Percentiles rank a stretch among this genome's conserved stretches.
Evolutionary conservation across 176 grass and related monocot species (phyloP).

Genomic region (Ampelocalamus luodianensis): DNA sequence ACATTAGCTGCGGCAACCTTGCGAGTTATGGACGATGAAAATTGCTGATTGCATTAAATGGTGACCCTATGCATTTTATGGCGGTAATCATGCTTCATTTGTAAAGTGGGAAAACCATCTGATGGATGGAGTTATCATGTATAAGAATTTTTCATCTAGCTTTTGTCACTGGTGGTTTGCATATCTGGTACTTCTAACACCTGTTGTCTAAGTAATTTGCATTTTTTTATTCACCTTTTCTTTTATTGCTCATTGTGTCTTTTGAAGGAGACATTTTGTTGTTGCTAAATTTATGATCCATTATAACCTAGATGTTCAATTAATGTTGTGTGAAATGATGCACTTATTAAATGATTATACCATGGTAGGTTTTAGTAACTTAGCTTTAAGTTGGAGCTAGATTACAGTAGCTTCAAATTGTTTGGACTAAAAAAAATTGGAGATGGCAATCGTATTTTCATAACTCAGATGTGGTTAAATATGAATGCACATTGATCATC

Average conservation of each 20-base stretch:
- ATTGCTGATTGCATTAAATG: conserved; percentile 3
- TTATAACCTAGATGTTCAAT: conserved; percentile 5
- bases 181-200: background rate
- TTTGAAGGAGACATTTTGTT: conserved; percentile 24
- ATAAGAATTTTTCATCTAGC: conserved; percentile 18
- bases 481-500: background rate
- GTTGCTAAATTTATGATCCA: conserved; percentile 1
- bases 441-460: background rate
- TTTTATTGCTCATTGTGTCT: background rate
- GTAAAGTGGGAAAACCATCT: background rate
- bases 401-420: conserved; percentile 7
- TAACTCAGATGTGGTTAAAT: conserved; percentile 2
- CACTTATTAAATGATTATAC: conserved; percentile 10
- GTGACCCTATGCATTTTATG: background rate
- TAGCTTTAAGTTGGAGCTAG: background rate
- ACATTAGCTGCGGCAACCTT: background rate
- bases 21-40: background rate
- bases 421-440: background rate
- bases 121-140: background rate
- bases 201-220: background rate
- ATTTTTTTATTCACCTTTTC: background rate
- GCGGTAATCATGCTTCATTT: background rate
- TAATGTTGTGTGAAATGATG: conserved; percentile 7
- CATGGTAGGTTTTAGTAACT: conserved; percentile 2
- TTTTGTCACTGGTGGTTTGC: background rate